Base-by-base conservation (phyloP, 768 basidiomycete species). In the Tephrocybe sp. region DNA sequence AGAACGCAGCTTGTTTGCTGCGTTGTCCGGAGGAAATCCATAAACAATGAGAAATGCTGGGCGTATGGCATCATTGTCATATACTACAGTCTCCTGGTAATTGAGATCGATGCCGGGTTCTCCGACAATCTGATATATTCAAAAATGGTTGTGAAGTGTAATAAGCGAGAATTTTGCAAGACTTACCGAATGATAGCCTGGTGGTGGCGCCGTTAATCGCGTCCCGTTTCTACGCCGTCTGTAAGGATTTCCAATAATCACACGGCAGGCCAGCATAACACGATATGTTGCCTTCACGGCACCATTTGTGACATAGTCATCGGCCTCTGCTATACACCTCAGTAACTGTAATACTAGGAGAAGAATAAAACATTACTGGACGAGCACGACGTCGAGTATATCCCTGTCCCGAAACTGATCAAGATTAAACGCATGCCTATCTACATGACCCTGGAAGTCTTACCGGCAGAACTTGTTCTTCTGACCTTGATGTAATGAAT, bases 1-100 rank as follows among this genome's bases (percentile, higher is more conserved):
- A 26, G 66, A 52, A 23, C 65, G 68, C 8, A 75, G 42, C 51
- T 70, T 73, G 28, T 65, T 62, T 58, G 17, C 50, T 43, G 46
- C 57, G 49, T 25, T 55, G 43, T 62, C 58, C 9, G 69, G 63
- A 28, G 55, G 53, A 26, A 73, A 65, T 15, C 79, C 81, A 58
- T 86, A 87, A 17, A 85, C 76, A n/a, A 87, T 65, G 50, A 86
- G 70, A 65, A 78, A 87, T 0, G 82, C 82, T 15, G 85, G 85
- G 7, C 83, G 78, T 57, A 85, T 79, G 24, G 85, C 84, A 55
- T 85, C 83, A 58, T 85, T 85, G 38, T 71, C 60, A 57, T 86
- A 86, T 12, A 84, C 83, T 7, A 86, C 83, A 3, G 81, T 85
- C 63, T 86, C 85, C 63, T 82, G 83, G 52, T 85, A 86, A 60